Percentiles rank a stretch among this genome's conserved stretches.
phyloP scores from a whole-genome alignment of 768 basidiomycete genomes.

The Kwoniella newhampshirensis region DNA sequence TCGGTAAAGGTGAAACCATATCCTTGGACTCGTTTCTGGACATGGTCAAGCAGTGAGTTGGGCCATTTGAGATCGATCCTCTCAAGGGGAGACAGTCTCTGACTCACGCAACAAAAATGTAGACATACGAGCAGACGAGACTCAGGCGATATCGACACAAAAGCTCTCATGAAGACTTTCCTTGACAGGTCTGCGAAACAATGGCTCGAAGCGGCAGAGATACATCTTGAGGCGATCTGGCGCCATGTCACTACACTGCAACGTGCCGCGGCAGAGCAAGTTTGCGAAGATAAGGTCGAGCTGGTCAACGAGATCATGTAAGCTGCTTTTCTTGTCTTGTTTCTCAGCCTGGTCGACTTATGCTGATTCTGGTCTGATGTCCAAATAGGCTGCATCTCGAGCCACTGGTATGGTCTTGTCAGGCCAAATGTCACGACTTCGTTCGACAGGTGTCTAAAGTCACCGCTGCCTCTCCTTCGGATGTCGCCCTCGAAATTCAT shows the following conservation, averaged over 20 bases:
- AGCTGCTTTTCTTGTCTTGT: background rate
- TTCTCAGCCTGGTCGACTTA: too few relatives aligned
- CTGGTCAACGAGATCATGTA: background rate
- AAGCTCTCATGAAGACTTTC: background rate
- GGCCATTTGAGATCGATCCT: background rate
- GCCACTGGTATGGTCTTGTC: too few relatives aligned
- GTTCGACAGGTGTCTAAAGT: too few relatives aligned
- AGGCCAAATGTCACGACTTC: too few relatives aligned
- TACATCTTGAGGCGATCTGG: conserved; percentile 5
- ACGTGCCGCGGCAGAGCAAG: background rate
- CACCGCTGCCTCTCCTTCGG: background rate
- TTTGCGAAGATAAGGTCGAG: background rate
- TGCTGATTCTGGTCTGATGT: too few relatives aligned
- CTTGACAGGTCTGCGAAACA: background rate
- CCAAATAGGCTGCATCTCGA: too few relatives aligned
- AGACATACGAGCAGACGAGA: conserved; percentile 10
- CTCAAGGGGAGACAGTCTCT: too few relatives aligned
- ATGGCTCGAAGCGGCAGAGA: background rate
- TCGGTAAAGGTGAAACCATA: background rate
- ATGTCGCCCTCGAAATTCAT: background rate
- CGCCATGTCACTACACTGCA: background rate
- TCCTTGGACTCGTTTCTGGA: conserved; percentile 5
- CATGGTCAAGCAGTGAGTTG: conserved; percentile 7
- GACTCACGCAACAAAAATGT: background rate
- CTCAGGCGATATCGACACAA: background rate